Evolutionary conservation across 2,329 filamentous ascomycete genomes (phyloP).

Genomic region (Aspergillus fischeri): DNA sequence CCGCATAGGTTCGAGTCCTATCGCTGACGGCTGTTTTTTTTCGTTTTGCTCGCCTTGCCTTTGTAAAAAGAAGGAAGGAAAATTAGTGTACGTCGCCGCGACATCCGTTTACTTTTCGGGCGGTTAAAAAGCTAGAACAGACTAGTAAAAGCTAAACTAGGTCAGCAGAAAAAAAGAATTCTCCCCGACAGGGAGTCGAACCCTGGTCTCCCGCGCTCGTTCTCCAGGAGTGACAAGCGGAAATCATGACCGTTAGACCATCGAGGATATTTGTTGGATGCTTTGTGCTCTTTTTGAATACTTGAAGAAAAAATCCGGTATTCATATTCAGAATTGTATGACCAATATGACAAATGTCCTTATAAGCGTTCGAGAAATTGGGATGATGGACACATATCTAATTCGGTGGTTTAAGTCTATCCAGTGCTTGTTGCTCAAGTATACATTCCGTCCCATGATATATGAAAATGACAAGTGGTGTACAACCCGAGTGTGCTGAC

Average conservation of each 20-base stretch:
- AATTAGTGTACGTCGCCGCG: too few species aligned
- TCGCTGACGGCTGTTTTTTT: not conserved
- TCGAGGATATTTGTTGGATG: not conserved
- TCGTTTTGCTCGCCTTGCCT: too few species aligned
- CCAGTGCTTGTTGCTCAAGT: not conserved
- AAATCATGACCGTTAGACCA: not conserved
- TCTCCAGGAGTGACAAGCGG: not conserved
- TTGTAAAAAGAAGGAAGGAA: too few species aligned
- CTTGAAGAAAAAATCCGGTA: not conserved
- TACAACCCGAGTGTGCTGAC: not conserved
- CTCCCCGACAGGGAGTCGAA: not conserved
- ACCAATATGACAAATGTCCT: not conserved
- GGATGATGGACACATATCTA: not conserved
- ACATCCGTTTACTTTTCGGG: accelerated
- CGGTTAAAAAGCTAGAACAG: too few species aligned
- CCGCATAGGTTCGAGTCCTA: not conserved
- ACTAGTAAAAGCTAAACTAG: not conserved
- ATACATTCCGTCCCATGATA: not conserved
- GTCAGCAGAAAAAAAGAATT: not conserved
- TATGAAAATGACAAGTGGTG: not conserved
- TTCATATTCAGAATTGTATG: not conserved
- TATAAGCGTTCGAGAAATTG: not conserved
- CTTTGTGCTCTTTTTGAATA: accelerated
- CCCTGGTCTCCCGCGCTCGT: not conserved
- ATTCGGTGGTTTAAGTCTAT: not conserved